Base-by-base conservation (phyloP, 192 early-diverging fungal genomes). In the Coemansia sp. region DNA sequence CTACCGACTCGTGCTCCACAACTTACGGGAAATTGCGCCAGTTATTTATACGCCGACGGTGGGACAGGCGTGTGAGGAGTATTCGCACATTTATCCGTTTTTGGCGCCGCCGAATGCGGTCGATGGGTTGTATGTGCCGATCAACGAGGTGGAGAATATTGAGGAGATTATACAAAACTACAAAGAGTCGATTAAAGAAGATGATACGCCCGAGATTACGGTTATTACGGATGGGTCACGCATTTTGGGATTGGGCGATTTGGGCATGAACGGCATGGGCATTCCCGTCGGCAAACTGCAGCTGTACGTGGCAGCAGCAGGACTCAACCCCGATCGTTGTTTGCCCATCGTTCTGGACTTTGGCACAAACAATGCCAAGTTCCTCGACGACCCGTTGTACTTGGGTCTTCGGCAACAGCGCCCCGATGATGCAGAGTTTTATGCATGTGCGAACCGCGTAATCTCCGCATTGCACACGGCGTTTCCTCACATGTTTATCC, bases 221-320 rank as follows among this genome's bases (percentile, higher is more conserved):
- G 95, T 98, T 22, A 92, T 98, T 54, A 94, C 94, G 1, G 95
- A 98, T 72, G 94, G 95, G 10, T 92, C 90, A 14, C 85, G 93
- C 55, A 95, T 98, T 61, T 82, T 98, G 37, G 95, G 95, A 11
- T 82, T 96, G 37, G 95, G 95, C 51, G 95, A 97, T 72, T 84
- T 94, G 41, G 95, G 95, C 71, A 86, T 96, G 53, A 93, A 92
- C 64, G 95, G 95, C 17, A 93, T 95, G 88, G 93, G 93, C 21
- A 98, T 98, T 69, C 91, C 93, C 23, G 88, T 95, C 22, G 94
- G 93, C 65, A 98, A 96, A 72, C 89, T 98, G 25, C 93, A 93
- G 62, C 83, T 98, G 22, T 96, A 96, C 53, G 88, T 92, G 8
- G 90, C 87, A 8, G 89, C 85, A 29, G 90, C 86, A 5, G 94